These are phyloP conservation scores for Neurospora terricola DNA, from an alignment of 495 filamentous ascomycete genomes.

Conservation along the genomic window DNA sequence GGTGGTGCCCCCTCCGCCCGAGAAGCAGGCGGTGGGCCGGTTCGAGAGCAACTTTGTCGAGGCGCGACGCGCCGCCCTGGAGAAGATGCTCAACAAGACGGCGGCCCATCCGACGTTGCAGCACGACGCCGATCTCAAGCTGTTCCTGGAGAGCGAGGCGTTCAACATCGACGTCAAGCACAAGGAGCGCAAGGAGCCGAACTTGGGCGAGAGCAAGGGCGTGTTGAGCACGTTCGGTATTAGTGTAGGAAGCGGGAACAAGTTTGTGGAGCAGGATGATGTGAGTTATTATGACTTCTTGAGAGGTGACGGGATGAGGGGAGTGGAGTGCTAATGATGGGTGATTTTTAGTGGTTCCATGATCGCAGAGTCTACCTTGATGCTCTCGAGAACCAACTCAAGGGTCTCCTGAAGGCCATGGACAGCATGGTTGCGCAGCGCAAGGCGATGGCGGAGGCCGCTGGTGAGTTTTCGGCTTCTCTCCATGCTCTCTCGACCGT, in stretches of 20 bases:
- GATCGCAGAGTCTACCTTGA: slow-evolving; percentile 91
- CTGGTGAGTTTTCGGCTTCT: slow-evolving; percentile 82
- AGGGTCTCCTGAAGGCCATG: slow-evolving; percentile 85
- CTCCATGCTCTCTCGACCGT: slow-evolving; percentile 83
- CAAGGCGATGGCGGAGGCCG: slow-evolving; percentile 85
- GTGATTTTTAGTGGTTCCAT: slow-evolving; percentile 73
- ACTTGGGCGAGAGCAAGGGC: slow-evolving; percentile 81
- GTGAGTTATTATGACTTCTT: slow-evolving; percentile 41
- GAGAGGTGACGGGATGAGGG: neutral
- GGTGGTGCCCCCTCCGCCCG: slow-evolving; percentile 89
- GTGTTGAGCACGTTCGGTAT: slow-evolving; percentile 81
- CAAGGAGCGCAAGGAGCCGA: slow-evolving; percentile 85
- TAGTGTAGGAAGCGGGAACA: slow-evolving; percentile 58
- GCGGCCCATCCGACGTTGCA: slow-evolving; percentile 84
- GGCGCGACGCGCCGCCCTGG: slow-evolving; percentile 75
- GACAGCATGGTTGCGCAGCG: slow-evolving; percentile 85
- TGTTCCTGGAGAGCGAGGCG: slow-evolving; percentile 90
- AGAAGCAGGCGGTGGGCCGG: slow-evolving; percentile 93
- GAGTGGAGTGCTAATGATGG: neutral
- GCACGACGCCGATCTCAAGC: slow-evolving; percentile 85
- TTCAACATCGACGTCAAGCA: slow-evolving; percentile 97
- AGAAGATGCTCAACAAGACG: slow-evolving; percentile 95
- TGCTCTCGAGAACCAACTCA: slow-evolving; percentile 88
- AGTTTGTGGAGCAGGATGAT: slow-evolving; percentile 97
- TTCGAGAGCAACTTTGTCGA: slow-evolving; percentile 98